A percentile compares a stretch with the other conserved stretches of the same genome.
These are phyloP conservation scores for Diaporthe citri DNA, from an alignment of 2,329 filamentous ascomycete genomes.

Conservation along the genomic window DNA sequence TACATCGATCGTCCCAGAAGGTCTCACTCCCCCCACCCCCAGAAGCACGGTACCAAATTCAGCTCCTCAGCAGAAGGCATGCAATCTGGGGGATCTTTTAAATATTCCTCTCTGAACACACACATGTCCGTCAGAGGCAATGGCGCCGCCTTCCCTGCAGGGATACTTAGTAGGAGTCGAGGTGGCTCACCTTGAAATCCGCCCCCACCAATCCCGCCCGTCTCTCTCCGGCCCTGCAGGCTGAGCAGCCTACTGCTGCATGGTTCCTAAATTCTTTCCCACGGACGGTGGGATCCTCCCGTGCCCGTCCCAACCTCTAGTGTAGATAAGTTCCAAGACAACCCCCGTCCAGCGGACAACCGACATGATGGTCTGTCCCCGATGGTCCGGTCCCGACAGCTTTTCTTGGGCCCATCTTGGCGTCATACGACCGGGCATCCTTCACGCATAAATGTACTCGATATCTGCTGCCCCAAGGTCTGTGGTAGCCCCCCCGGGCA, in stretches of 20 bases:
- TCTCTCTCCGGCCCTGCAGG: slow-evolving; percentile 10
- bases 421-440: background rate
- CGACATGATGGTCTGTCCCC: background rate
- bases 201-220: slow-evolving; percentile 6
- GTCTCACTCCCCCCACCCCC: background rate
- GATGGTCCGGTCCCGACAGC: background rate
- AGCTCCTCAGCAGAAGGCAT: background rate
- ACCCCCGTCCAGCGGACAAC: background rate
- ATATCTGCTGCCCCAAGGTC: background rate
- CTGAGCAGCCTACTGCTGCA: slow-evolving; percentile 19
- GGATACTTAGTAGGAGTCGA: background rate
- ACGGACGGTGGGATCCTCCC: background rate
- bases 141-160: background rate
- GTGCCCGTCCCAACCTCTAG: background rate
- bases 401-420: background rate
- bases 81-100: background rate
- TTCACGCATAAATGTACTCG: background rate
- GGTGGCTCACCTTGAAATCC: background rate
- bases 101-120: background rate
- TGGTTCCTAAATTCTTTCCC: slow-evolving; percentile 22
- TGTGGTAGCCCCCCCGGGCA: background rate
- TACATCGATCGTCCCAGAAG: background rate
- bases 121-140: background rate
- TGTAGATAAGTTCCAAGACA: background rate
- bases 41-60: slow-evolving; percentile 20